Evolutionary conservation across 73 alveolate genomes (phyloP).

Genomic region (Stentor coeruleus): DNA sequence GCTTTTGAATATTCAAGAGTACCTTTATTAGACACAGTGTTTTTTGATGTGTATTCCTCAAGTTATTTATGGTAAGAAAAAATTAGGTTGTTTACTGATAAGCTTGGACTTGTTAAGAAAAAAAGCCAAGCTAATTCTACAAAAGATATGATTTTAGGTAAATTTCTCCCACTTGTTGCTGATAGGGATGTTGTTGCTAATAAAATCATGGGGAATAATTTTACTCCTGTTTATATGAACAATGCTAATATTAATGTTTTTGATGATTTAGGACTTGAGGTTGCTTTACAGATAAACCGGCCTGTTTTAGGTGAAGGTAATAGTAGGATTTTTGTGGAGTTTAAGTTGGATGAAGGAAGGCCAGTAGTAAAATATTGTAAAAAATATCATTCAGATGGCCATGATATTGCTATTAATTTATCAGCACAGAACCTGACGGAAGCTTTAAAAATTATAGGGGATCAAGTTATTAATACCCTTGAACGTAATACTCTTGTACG

Average conservation of each 20-base stretch:
- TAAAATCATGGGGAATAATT: neutral
- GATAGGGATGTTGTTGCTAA: neutral
- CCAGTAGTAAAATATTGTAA: neutral
- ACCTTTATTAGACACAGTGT: neutral
- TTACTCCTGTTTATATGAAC: neutral
- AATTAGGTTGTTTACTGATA: slow-evolving; percentile 20
- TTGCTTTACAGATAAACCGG: neutral
- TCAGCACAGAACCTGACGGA: slow-evolving; percentile 17
- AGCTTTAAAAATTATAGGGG: slow-evolving; percentile 1
- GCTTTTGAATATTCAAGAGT: neutral
- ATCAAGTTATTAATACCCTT: neutral
- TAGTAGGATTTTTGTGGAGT: neutral
- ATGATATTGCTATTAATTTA: neutral
- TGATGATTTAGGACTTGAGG: neutral
- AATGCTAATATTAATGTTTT: neutral
- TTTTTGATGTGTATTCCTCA: neutral
- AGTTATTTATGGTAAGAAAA: neutral
- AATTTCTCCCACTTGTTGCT: neutral
- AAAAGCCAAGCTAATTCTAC: slow-evolving; percentile 3
- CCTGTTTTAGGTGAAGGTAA: neutral
- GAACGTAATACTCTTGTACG: neutral
- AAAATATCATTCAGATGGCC: neutral
- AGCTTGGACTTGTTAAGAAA: slow-evolving; percentile 2
- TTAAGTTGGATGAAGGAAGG: slow-evolving; percentile 24
- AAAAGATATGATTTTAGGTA: neutral